Evolutionary conservation across 1,284 basidiomycete species (phyloP).

Genomic region (Ceratobasidium sp.): DNA sequence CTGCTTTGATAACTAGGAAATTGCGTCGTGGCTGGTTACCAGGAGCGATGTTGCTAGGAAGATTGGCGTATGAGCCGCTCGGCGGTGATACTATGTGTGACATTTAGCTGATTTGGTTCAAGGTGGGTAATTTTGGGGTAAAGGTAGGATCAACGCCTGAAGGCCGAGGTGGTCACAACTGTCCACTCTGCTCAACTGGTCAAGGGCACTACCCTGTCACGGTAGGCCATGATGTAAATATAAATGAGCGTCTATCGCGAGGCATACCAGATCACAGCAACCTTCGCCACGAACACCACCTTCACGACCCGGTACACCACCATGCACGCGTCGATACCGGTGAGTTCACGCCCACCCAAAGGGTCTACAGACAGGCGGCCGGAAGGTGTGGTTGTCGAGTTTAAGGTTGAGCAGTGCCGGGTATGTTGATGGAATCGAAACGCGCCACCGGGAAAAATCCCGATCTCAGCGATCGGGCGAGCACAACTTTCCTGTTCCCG

Average conservation of each 20-base stretch:
- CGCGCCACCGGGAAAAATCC: slow-evolving; percentile 14
- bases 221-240: not conserved
- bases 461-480: slow-evolving; percentile 39
- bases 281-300: slow-evolving; percentile 3
- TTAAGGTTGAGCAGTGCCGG: not conserved
- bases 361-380: not conserved
- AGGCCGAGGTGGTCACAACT: not conserved
- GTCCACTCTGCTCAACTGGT: not conserved
- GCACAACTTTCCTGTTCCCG: slow-evolving; percentile 19
- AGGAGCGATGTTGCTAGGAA: slow-evolving; percentile 10
- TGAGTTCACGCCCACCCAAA: not conserved
- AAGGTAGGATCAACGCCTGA: too few species aligned
- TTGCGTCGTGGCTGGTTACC: not conserved
- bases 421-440: slow-evolving; percentile 34
- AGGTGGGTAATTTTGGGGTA: too few species aligned
- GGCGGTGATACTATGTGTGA: too few species aligned
- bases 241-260: not conserved
- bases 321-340: slow-evolving; percentile 1
- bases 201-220: not conserved
- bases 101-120: too few species aligned
- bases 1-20: not conserved
- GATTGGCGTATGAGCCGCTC: not conserved
- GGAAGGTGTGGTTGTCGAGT: not conserved
- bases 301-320: not conserved
- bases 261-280: not conserved